Evolutionary conservation across 495 filamentous ascomycete genomes (phyloP).

Genomic region (Penicillium verhagenii): DNA sequence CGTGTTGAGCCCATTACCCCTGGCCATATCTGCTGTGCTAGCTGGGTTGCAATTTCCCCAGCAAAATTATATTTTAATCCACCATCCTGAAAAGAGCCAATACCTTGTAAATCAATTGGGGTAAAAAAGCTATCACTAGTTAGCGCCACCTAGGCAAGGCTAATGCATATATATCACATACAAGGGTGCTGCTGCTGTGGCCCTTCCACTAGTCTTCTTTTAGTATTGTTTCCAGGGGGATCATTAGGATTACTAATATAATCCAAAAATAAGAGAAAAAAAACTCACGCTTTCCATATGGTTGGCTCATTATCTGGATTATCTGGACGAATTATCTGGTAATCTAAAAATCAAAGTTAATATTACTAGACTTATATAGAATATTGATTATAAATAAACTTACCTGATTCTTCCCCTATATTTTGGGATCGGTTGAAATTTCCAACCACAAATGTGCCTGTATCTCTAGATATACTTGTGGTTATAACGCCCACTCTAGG

Average conservation of each 20-base stretch:
- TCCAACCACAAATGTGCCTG: conserved; percentile 21
- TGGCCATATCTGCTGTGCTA: conserved; percentile 22
- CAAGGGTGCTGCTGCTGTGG: conserved; percentile 21
- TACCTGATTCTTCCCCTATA: conserved; percentile 10
- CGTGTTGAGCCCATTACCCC: conserved; percentile 2
- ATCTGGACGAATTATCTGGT: conserved; percentile 20
- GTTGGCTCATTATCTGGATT: conserved; percentile 18
- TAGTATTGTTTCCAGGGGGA: background rate
- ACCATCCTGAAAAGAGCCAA: conserved; percentile 27
- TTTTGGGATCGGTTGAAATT: conserved; percentile 20
- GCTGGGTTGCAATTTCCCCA: conserved; percentile 15
- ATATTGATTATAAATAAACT: too few species aligned
- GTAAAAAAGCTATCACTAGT: conserved; percentile 20
- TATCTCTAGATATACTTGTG: conserved; percentile 22
- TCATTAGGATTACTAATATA: too few species aligned
- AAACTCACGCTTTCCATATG: conserved; percentile 24
- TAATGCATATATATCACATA: conserved; percentile 8
- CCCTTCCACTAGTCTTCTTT: conserved; percentile 12
- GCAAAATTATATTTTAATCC: conserved; percentile 26
- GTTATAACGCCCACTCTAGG: conserved; percentile 22
- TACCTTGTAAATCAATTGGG: conserved; percentile 9
- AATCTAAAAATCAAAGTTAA: conserved; percentile 18
- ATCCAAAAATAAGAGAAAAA: background rate
- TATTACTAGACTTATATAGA: background rate
- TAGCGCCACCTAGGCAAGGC: background rate